A percentile compares a stretch with the other conserved stretches of the same genome.
phyloP scores from a whole-genome alignment of 176 grass and related monocot species.

The Aechmea fasciata region DNA sequence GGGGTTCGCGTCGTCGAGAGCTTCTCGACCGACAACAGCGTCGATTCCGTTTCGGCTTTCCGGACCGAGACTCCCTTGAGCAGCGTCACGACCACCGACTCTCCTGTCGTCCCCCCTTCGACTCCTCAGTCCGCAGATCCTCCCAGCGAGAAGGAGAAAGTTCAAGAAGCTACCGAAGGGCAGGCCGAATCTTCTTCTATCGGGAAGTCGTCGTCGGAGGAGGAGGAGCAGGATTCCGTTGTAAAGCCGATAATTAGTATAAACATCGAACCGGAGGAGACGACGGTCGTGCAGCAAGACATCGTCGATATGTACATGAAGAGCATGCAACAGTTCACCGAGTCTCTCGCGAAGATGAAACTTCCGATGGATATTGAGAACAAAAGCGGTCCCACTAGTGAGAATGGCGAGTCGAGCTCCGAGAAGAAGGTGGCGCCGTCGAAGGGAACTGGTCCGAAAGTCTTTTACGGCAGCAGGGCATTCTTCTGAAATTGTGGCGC shows the following conservation, averaged over 20 bases:
- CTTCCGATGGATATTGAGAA: conserved; percentile 60
- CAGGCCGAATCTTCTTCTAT: conserved; percentile 57
- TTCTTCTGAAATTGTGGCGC: conserved; percentile 51
- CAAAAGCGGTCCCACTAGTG: conserved; percentile 23
- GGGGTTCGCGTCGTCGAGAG: conserved; percentile 30
- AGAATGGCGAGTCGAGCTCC: conserved; percentile 29
- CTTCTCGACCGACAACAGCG: conserved; percentile 25
- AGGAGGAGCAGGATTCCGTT: conserved; percentile 21
- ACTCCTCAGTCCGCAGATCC: conserved; percentile 24
- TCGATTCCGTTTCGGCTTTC: conserved; percentile 25
- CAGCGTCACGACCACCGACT: conserved; percentile 51
- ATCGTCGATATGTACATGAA: conserved; percentile 98
- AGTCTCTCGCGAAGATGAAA: conserved; percentile 94
- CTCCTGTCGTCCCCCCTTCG: conserved; percentile 7
- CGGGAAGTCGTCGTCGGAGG: neutral
- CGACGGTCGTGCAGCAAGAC: conserved; percentile 36
- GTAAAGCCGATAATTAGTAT: conserved; percentile 56
- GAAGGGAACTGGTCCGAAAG: conserved; percentile 65
- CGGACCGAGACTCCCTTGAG: conserved; percentile 41
- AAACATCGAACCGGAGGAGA: conserved; percentile 47
- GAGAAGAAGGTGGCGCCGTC: conserved; percentile 25
- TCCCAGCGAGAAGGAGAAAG: conserved; percentile 36
- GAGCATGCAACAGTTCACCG: conserved; percentile 94
- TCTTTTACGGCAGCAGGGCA: conserved; percentile 95
- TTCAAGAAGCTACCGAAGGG: conserved; percentile 40